phyloP scores from a whole-genome alignment of 768 basidiomycete species.

The Hygrophorus russula region DNA sequence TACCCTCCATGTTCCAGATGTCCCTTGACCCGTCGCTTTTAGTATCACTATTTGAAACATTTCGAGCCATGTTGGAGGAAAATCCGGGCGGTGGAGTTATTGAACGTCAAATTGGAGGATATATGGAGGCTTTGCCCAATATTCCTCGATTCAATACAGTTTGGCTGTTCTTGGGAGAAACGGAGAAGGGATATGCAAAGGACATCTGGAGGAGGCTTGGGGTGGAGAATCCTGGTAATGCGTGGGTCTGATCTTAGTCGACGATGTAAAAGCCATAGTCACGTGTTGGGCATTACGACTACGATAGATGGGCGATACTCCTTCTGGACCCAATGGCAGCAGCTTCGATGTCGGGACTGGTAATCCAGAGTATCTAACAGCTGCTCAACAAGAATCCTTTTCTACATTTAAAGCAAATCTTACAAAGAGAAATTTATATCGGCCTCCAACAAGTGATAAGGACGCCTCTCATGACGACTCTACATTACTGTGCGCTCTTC shows the following conservation, averaged over 20 bases:
- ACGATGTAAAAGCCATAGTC: too few species aligned
- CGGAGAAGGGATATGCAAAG: constrained; percentile 39
- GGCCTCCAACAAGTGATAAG: constrained; percentile 17
- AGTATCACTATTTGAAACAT: constrained; percentile 41
- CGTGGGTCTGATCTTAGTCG: neutral
- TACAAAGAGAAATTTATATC: constrained; percentile 39
- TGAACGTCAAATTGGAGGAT: constrained; percentile 23
- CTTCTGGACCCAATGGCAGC: too few species aligned
- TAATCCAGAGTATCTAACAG: constrained; percentile 43
- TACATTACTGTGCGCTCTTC: constrained; percentile 36
- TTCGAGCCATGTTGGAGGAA: constrained; percentile 22
- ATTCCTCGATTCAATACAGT: constrained; percentile 58
- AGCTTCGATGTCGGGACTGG: constrained; percentile 22
- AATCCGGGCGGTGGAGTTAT: constrained; percentile 9
- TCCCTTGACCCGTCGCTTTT: constrained; percentile 62
- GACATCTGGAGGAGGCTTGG: constrained; percentile 35
- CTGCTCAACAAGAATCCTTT: constrained; percentile 36
- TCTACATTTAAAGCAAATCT: constrained; percentile 43
- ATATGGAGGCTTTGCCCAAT: constrained; percentile 39
- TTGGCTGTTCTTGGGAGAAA: constrained; percentile 44
- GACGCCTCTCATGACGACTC: constrained; percentile 50
- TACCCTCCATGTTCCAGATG: constrained; percentile 56
- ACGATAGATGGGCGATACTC: too few species aligned
- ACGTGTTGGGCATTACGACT: too few species aligned
- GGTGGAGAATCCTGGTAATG: constrained; percentile 7